These are phyloP conservation scores for Aspergillus olivimuriae DNA, from an alignment of 495 filamentous ascomycete genomes.

Conservation along the genomic window DNA sequence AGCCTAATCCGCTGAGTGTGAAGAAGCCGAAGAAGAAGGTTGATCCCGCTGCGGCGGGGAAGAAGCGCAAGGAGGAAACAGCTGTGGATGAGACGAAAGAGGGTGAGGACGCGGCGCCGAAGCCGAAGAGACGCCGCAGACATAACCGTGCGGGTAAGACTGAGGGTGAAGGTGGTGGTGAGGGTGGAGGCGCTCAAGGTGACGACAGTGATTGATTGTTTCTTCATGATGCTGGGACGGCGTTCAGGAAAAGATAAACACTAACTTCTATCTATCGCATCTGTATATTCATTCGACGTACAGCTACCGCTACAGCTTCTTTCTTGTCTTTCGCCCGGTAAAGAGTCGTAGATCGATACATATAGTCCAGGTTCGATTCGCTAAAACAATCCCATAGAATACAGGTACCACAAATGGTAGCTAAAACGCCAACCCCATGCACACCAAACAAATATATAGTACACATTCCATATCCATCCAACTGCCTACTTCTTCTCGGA, in stretches of 20 bases:
- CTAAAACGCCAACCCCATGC: background rate
- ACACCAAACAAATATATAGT: background rate
- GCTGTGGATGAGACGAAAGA: constrained; percentile 15
- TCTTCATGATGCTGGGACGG: no score
- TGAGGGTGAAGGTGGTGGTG: constrained; percentile 17
- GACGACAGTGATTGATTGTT: constrained; percentile 6
- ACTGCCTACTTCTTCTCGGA: constrained; percentile 9
- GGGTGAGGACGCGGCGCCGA: constrained; percentile 21
- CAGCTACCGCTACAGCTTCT: no score
- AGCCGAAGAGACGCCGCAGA: constrained; percentile 43
- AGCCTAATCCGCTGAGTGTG: constrained; percentile 82
- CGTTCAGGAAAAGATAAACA: constrained; percentile 1
- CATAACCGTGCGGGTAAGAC: constrained; percentile 31
- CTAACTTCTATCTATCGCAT: constrained; percentile 12
- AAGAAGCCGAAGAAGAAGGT: constrained; percentile 69
- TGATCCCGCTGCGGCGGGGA: constrained; percentile 7
- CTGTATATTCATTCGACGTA: constrained; percentile 20
- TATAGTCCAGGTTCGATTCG: background rate
- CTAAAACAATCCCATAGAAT: background rate
- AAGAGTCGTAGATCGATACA: no score
- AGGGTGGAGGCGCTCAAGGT: constrained; percentile 11
- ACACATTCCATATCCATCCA: background rate
- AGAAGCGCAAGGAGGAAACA: constrained; percentile 8
- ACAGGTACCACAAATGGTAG: no score
- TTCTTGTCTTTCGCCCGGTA: no score